These are phyloP conservation scores for Santalum album DNA, from an alignment of 164 flowering plant genomes.

Conservation along the genomic window DNA sequence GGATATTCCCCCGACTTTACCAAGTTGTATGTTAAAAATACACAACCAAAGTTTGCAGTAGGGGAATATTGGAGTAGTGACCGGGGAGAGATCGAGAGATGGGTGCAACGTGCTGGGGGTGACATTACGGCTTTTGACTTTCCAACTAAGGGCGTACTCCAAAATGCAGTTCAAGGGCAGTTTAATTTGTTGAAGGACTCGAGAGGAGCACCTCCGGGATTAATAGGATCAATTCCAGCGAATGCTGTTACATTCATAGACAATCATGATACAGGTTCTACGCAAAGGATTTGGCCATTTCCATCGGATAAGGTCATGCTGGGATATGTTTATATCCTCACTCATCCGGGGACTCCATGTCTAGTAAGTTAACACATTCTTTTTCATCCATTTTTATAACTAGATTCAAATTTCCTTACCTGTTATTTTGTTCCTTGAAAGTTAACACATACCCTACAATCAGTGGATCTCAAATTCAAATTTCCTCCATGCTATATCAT, in stretches of 20 bases:
- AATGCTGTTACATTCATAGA: conserved; percentile 76
- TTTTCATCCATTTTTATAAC: too few species aligned
- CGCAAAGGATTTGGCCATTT: conserved; percentile 61
- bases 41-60: neutral
- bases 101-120: conserved; percentile 52
- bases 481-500: too few species aligned
- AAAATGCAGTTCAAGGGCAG: conserved; percentile 54
- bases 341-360: conserved; percentile 74
- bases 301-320: conserved; percentile 72
- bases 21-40: neutral
- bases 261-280: conserved; percentile 75
- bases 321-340: conserved; percentile 77
- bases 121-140: conserved; percentile 59
- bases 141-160: conserved; percentile 70
- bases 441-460: too few species aligned
- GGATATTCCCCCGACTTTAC: neutral
- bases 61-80: conserved; percentile 12
- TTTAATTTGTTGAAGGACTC: conserved; percentile 55
- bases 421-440: too few species aligned
- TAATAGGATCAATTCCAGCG: conserved; percentile 54
- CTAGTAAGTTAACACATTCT: conserved; percentile 29
- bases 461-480: too few species aligned
- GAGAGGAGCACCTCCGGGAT: conserved; percentile 56
- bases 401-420: too few species aligned
- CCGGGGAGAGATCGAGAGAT: conserved; percentile 31